Conservation (phyloP, 805 yeast species). For the Yarrowia keelungensis region DNA sequence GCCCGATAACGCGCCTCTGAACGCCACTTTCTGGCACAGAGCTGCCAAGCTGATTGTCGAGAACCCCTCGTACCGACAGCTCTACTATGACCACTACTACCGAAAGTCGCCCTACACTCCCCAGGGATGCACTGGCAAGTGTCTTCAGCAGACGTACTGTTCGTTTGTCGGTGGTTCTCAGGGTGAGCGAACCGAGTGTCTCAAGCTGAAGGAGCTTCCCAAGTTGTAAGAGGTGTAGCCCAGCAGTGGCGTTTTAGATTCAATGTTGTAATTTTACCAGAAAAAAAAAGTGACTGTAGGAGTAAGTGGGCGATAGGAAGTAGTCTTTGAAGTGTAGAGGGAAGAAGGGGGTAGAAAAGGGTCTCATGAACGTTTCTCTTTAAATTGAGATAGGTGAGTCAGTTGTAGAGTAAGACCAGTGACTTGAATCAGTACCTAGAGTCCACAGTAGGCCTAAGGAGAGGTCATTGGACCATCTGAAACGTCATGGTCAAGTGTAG, state of each 20-base stretch:
- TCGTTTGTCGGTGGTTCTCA: constrained; percentile 18
- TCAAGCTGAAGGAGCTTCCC: constrained; percentile 1
- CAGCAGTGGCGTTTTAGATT: too few relatives aligned
- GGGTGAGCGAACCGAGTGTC: constrained; percentile 24
- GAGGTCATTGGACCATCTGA: too few relatives aligned
- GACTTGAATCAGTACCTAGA: too few relatives aligned
- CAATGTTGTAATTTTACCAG: neutral
- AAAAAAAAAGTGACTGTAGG: too few relatives aligned
- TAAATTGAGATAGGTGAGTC: too few relatives aligned
- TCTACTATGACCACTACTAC: constrained; percentile 23
- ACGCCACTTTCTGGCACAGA: constrained; percentile 70
- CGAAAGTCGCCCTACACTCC: constrained; percentile 30
- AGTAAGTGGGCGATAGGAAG: too few relatives aligned
- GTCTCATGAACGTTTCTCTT: too few relatives aligned
- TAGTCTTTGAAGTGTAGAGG: too few relatives aligned
- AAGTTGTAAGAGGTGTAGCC: neutral
- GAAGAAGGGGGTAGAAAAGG: too few relatives aligned
- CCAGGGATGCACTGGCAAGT: constrained; percentile 20
- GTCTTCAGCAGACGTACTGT: neutral
- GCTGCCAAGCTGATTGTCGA: constrained; percentile 4
- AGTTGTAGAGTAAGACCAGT: too few relatives aligned
- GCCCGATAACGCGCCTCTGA: constrained; percentile 65
- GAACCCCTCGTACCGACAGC: constrained; percentile 4
- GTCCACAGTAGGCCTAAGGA: too few relatives aligned
- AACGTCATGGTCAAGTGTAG: too few relatives aligned